phyloP scores from a whole-genome alignment of 768 basidiomycete species.

The Termitomyces sp. region DNA sequence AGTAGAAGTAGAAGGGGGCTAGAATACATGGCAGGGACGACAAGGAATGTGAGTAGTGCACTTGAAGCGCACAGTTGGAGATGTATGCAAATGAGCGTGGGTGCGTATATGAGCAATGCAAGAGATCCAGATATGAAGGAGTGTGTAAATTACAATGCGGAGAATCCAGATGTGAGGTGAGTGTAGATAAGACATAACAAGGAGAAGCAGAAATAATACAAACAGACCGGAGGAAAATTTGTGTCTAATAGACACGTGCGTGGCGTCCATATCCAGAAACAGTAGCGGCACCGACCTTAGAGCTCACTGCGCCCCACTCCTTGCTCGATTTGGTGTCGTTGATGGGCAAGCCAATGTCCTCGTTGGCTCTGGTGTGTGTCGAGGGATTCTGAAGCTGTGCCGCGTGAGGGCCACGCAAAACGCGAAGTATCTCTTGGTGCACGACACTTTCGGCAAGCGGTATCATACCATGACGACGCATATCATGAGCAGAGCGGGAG shows the following conservation, averaged over 20 bases:
- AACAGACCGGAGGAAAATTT: background rate
- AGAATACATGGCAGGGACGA: no score
- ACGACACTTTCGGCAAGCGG: background rate
- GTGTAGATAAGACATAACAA: background rate
- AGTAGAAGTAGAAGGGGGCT: no score
- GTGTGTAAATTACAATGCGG: no score
- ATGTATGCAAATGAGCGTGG: no score
- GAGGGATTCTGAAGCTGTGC: constrained; percentile 5
- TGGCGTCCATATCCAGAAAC: constrained; percentile 10
- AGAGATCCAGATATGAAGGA: no score
- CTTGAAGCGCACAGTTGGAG: no score
- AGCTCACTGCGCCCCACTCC: constrained; percentile 6
- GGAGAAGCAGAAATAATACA: background rate
- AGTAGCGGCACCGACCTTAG: constrained; percentile 4
- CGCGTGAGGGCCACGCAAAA: constrained; percentile 12
- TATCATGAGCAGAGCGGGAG: constrained; percentile 6
- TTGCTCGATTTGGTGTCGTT: constrained; percentile 5
- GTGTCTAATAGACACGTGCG: constrained; percentile 4
- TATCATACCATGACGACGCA: constrained; percentile 1
- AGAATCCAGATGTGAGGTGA: background rate
- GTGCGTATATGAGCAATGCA: no score
- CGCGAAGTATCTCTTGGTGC: constrained; percentile 5
- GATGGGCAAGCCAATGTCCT: constrained; percentile 3
- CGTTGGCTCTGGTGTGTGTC: background rate
- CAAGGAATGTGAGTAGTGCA: no score